phyloP scores from a whole-genome alignment of 2,329 filamentous ascomycete genomes.

The Colletotrichum sp. region DNA sequence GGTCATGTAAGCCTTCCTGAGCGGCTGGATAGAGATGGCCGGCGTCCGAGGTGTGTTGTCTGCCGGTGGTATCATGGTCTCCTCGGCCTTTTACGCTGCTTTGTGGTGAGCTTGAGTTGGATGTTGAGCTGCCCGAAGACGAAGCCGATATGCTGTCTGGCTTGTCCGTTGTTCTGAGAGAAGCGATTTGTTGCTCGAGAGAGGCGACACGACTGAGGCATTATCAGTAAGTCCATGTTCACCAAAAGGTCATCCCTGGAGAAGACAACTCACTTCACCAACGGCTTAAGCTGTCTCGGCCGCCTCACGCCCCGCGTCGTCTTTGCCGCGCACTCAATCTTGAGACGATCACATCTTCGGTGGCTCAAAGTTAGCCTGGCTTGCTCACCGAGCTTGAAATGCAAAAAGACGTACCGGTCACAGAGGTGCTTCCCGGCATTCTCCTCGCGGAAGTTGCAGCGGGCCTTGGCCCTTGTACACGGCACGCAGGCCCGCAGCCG shows the following conservation, averaged over 20 bases:
- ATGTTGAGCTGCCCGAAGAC: not conserved
- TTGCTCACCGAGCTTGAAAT: not conserved
- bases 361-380: not conserved
- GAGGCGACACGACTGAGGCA: slow-evolving; percentile 26
- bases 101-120: not conserved
- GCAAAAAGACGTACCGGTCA: not conserved
- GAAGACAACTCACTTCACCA: slow-evolving; percentile 26
- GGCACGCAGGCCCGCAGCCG: slow-evolving; percentile 22
- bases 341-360: slow-evolving; percentile 29
- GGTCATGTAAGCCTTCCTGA: not conserved
- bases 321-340: slow-evolving; percentile 32
- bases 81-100: not conserved
- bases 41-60: not conserved
- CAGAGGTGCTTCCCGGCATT: slow-evolving; percentile 15
- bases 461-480: slow-evolving; percentile 22
- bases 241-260: not conserved
- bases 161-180: slow-evolving; percentile 10
- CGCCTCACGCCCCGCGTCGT: slow-evolving; percentile 32
- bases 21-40: not conserved
- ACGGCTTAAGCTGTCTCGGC: slow-evolving; percentile 31
- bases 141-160: not conserved
- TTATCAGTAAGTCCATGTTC: not conserved
- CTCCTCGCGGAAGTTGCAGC: slow-evolving; percentile 17
- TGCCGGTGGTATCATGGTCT: too few species aligned
- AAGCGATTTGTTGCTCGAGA: slow-evolving; percentile 26